These are phyloP conservation scores for Ettlia oleoabundans DNA, from an alignment of 139 green algal genomes.

Conservation along the genomic window DNA sequence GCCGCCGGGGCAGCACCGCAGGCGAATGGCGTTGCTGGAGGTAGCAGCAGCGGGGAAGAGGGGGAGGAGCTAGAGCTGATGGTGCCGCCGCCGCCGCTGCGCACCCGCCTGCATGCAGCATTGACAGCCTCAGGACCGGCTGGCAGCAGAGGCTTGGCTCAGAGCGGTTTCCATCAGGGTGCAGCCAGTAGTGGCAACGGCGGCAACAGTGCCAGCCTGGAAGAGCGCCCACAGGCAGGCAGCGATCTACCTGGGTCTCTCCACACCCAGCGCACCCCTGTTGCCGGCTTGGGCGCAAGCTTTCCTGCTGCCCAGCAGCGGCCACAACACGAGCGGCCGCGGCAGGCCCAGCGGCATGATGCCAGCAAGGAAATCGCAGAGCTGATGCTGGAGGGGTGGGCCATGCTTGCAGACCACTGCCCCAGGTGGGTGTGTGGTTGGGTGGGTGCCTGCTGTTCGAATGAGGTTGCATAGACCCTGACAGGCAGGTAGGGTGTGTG, in stretches of 20 bases:
- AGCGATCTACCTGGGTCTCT: too few relatives aligned
- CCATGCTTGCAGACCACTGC: conserved; percentile 45
- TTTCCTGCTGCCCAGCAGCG: background rate
- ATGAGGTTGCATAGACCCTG: background rate
- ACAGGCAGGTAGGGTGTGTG: too few relatives aligned
- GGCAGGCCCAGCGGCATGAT: background rate
- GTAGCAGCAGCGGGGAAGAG: conserved; percentile 1
- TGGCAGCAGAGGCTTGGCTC: too few relatives aligned
- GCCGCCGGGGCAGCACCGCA: background rate
- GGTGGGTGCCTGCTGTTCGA: background rate
- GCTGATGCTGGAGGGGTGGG: conserved; percentile 54
- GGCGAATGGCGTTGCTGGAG: background rate
- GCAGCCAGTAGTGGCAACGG: too few relatives aligned
- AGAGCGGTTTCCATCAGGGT: too few relatives aligned
- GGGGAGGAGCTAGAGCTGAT: too few relatives aligned
- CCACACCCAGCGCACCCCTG: too few relatives aligned
- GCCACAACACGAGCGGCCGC: background rate
- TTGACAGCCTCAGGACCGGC: too few relatives aligned
- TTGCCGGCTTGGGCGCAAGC: background rate
- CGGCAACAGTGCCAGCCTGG: too few relatives aligned
- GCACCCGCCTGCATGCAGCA: background rate
- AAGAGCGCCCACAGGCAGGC: too few relatives aligned
- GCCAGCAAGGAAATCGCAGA: conserved; percentile 40
- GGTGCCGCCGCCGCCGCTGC: conserved; percentile 1
- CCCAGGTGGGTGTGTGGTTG: conserved; percentile 27